Evolutionary conservation across 305 asterid genomes (phyloP).

Genomic region (Fraxinus greggii): DNA sequence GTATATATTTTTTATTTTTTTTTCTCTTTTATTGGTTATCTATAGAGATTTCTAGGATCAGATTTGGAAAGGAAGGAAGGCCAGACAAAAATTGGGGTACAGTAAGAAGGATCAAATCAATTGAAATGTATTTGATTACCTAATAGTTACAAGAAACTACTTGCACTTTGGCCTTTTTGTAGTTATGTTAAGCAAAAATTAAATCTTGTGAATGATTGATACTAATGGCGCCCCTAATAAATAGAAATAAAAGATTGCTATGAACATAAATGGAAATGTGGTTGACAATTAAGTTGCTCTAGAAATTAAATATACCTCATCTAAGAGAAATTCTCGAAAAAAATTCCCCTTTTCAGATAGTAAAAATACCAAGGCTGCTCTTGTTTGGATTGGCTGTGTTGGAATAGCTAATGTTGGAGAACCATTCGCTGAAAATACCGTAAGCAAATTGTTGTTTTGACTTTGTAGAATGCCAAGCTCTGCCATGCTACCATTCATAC

Average conservation of each 20-base stretch:
- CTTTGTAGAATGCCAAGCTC: slow-evolving; percentile 82
- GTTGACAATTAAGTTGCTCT: background rate
- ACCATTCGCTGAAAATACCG: slow-evolving; percentile 36
- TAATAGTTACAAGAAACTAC: background rate
- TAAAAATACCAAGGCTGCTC: slow-evolving; percentile 90
- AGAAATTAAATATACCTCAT: slow-evolving; percentile 59
- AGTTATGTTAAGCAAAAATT: background rate
- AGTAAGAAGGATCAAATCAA: background rate
- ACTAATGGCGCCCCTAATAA: background rate
- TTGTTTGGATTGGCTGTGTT: slow-evolving; percentile 74
- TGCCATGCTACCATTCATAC: slow-evolving; percentile 90
- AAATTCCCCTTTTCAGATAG: slow-evolving; percentile 92
- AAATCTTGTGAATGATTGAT: background rate
- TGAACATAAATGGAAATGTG: background rate
- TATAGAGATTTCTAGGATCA: background rate
- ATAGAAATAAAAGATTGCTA: background rate
- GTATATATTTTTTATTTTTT: background rate
- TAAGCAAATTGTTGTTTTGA: slow-evolving; percentile 49
- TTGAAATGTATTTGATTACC: background rate
- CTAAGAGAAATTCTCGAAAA: slow-evolving; percentile 88
- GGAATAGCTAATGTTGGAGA: slow-evolving; percentile 27
- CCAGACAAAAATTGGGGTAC: background rate
- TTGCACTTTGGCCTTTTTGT: background rate
- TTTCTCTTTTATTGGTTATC: background rate
- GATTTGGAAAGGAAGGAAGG: too few species aligned